Conservation (phyloP, 768 basidiomycete genomes). For the Cystobasidium tubakii region DNA sequence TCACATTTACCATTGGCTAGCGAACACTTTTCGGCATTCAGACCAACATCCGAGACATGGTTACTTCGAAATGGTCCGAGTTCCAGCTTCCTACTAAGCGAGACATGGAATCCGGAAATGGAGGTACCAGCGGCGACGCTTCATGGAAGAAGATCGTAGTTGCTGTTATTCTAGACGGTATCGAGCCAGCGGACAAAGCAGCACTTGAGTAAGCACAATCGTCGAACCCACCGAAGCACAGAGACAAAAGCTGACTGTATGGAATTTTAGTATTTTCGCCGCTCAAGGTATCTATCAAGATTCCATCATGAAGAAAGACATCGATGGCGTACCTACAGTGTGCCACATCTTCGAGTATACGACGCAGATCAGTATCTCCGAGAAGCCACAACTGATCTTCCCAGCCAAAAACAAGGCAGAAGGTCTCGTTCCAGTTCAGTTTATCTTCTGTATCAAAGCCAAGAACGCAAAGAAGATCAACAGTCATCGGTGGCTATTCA, state of each 20-base stretch:
- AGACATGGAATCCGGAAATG: constrained; percentile 63
- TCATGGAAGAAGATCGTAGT: constrained; percentile 74
- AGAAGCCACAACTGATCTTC: constrained; percentile 80
- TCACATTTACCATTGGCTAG: not conserved
- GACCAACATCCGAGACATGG: constrained; percentile 94
- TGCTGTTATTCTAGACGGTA: constrained; percentile 69
- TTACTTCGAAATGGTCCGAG: constrained; percentile 89
- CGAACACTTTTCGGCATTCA: constrained; percentile 87
- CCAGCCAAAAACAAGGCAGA: constrained; percentile 84
- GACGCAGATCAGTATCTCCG: constrained; percentile 86
- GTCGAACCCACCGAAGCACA: too few species aligned
- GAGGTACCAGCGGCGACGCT: constrained; percentile 44
- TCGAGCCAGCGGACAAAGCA: constrained; percentile 82
- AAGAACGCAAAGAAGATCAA: constrained; percentile 94
- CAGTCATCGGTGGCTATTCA: constrained; percentile 95
- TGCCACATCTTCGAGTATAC: constrained; percentile 99
- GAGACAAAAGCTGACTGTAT: not conserved
- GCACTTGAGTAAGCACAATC: constrained; percentile 44
- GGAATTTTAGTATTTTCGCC: constrained; percentile 40
- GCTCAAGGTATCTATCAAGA: constrained; percentile 53
- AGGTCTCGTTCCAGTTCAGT: constrained; percentile 62
- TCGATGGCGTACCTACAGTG: constrained; percentile 57
- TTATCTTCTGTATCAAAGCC: constrained; percentile 56
- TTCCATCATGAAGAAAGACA: constrained; percentile 46
- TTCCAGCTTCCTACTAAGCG: constrained; percentile 79